Percentiles rank a stretch among this genome's conserved stretches.
Conservation (phyloP, 345 rosid genomes). For the Iberis pinnata region DNA sequence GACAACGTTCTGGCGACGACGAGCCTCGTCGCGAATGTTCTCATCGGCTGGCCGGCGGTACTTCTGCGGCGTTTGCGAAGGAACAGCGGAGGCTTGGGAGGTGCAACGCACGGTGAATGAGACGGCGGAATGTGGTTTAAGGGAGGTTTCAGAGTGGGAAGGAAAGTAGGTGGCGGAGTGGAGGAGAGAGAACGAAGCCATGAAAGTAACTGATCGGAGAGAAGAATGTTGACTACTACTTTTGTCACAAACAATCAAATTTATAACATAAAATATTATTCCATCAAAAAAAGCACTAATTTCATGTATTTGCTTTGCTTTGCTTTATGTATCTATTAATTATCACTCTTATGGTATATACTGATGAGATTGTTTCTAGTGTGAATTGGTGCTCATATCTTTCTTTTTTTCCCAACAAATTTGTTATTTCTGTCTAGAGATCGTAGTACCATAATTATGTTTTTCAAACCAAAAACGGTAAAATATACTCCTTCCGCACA, state of each 20-base stretch:
- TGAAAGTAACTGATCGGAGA: slow-evolving; percentile 11
- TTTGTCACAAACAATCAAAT: background rate
- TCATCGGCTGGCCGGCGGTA: slow-evolving; percentile 28
- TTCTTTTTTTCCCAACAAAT: too few relatives aligned
- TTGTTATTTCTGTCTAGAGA: too few relatives aligned
- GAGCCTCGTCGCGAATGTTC: slow-evolving; percentile 61
- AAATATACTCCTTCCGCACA: too few relatives aligned
- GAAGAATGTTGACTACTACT: slow-evolving; percentile 3
- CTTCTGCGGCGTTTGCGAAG: slow-evolving; percentile 22
- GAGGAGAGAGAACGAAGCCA: slow-evolving; percentile 29
- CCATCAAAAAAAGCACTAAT: too few relatives aligned
- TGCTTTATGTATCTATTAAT: too few relatives aligned
- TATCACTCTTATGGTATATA: too few relatives aligned
- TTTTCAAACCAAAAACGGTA: too few relatives aligned
- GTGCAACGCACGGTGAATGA: slow-evolving; percentile 23
- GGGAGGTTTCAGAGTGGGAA: slow-evolving; percentile 25
- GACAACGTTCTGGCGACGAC: slow-evolving; percentile 51
- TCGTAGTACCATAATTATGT: too few relatives aligned
- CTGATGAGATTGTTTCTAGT: too few relatives aligned
- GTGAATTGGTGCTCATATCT: too few relatives aligned
- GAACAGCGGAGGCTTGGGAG: background rate
- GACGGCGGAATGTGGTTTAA: slow-evolving; percentile 15
- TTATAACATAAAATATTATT: background rate
- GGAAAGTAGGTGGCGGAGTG: slow-evolving; percentile 27
- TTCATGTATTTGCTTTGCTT: too few relatives aligned